Evolutionary conservation across 148 eudicot species (phyloP).

Genomic region (Cornus florida): DNA sequence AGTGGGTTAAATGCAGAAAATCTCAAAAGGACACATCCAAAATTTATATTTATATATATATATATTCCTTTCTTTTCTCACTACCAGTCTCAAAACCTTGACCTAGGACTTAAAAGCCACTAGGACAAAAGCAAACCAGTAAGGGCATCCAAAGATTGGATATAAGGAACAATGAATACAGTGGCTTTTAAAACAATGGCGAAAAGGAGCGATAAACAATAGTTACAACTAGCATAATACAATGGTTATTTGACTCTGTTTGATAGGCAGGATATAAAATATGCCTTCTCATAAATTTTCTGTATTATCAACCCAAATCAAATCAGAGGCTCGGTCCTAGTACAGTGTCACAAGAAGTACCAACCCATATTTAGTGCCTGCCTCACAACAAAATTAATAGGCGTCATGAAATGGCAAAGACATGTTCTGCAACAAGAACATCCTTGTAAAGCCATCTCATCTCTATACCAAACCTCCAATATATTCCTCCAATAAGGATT

Average conservation of each 20-base stretch:
- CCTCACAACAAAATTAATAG: not conserved
- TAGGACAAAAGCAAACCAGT: too few relatives aligned
- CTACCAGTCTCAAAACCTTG: too few relatives aligned
- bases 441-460: not conserved
- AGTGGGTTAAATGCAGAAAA: not conserved
- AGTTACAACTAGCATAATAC: not conserved
- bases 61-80: too few relatives aligned
- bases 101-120: too few relatives aligned
- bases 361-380: not conserved
- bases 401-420: not conserved
- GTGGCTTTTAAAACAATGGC: not conserved
- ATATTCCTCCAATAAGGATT: too few relatives aligned
- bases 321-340: not conserved
- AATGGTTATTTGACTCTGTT: constrained; percentile 3
- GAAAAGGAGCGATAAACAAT: not conserved
- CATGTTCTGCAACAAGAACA: not conserved
- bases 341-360: not conserved
- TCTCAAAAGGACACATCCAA: not conserved
- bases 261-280: not conserved
- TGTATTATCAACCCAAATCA: not conserved
- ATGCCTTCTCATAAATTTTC: not conserved
- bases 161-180: not conserved
- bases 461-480: too few relatives aligned
- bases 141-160: not conserved
- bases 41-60: not conserved